A percentile compares a stretch with the other conserved stretches of the same genome.
Conservation (phyloP, 2,329 filamentous ascomycete species). For the Botrytis tulipae region DNA sequence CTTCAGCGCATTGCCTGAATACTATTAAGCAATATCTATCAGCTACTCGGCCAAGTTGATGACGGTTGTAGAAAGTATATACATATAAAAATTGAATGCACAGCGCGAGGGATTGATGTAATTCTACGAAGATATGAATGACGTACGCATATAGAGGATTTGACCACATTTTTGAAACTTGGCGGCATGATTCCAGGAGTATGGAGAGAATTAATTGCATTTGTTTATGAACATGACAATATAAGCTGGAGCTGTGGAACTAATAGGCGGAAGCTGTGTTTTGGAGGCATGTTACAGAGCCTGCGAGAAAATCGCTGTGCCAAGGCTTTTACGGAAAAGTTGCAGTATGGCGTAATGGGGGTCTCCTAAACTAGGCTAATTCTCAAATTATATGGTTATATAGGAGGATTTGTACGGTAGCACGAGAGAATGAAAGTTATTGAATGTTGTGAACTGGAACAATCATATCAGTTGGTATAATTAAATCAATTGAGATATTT, state of each 20-base stretch:
- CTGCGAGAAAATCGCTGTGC: too few relatives aligned
- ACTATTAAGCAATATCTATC: slow-evolving; percentile 40
- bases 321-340: too few relatives aligned
- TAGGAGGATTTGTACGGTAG: too few relatives aligned
- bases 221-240: background rate
- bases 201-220: background rate
- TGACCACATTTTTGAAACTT: background rate
- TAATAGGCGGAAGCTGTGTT: background rate
- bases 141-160: background rate
- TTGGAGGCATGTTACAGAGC: too few relatives aligned
- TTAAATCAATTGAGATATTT: too few relatives aligned
- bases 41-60: background rate
- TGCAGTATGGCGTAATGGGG: too few relatives aligned
- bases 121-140: background rate
- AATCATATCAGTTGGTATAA: too few relatives aligned
- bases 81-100: background rate
- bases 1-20: slow-evolving; percentile 54
- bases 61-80: background rate
- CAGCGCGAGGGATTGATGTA: too few relatives aligned
- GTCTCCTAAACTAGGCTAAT: too few relatives aligned
- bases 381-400: too few relatives aligned
- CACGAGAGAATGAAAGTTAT: too few relatives aligned
- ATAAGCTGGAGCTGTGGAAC: background rate
- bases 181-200: background rate
- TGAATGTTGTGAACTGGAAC: too few relatives aligned